Evolutionary conservation across 2,329 filamentous ascomycete genomes (phyloP).

Genomic region (Phialocephala subalpina): DNA sequence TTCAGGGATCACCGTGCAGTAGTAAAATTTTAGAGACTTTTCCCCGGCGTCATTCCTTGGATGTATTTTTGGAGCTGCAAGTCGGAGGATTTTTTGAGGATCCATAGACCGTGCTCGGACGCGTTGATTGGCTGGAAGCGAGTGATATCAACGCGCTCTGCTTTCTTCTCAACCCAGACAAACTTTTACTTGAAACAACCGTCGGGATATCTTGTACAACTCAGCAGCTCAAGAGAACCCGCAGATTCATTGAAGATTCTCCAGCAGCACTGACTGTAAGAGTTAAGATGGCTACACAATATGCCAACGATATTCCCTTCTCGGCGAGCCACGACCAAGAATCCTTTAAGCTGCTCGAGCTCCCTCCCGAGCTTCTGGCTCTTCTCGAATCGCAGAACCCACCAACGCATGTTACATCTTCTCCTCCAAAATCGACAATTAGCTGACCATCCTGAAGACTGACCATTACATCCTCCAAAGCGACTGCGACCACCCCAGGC

Average conservation of each 20-base stretch:
- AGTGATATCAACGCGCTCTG: conserved; percentile 31
- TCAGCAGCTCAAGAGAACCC: not conserved
- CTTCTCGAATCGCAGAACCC: conserved; percentile 62
- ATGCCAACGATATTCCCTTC: conserved; percentile 56
- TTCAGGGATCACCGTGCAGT: conserved; percentile 21
- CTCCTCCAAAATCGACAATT: not conserved
- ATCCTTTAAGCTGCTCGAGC: conserved; percentile 68
- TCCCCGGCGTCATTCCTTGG: conserved; percentile 18
- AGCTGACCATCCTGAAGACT: conserved; percentile 26
- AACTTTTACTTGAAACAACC: conserved; percentile 31
- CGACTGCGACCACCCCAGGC: conserved; percentile 44
- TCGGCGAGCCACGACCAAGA: conserved; percentile 56
- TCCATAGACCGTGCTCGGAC: conserved; percentile 16
- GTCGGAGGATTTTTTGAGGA: conserved; percentile 5
- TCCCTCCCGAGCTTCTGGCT: conserved; percentile 64
- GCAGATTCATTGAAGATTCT: not conserved
- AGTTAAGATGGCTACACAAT: conserved; percentile 41
- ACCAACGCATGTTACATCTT: conserved; percentile 54
- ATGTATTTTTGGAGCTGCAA: conserved; percentile 18
- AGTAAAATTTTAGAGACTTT: conserved; percentile 9
- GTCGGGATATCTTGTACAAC: conserved; percentile 1
- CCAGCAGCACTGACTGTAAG: not conserved
- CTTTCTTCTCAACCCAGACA: conserved; percentile 29
- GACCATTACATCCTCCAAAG: conserved; percentile 48
- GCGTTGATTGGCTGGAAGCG: conserved; percentile 37